A percentile compares a stretch with the other conserved stretches of the same genome.
Evolutionary conservation across 257 asterid species (phyloP).

Genomic region (Solanum boliviense): DNA sequence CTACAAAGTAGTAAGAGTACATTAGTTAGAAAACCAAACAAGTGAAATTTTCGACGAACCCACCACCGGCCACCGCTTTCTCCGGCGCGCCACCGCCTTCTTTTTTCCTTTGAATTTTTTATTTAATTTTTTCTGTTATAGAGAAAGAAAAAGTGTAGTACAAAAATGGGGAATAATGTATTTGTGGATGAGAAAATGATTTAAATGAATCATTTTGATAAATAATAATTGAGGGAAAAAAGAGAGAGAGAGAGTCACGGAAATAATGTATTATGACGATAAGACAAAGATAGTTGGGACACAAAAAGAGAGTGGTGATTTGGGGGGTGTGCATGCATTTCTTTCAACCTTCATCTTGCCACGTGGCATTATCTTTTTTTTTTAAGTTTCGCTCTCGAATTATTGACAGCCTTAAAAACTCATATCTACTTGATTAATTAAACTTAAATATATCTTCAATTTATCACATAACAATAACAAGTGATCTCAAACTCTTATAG

Average conservation of each 20-base stretch:
- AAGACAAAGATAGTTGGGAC: not conserved
- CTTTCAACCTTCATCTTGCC: not conserved
- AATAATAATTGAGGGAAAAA: not conserved
- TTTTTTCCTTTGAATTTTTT: not conserved
- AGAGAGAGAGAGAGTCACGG: not conserved
- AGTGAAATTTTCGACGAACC: not conserved
- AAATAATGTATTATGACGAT: not conserved
- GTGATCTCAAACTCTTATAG: not conserved
- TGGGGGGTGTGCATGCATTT: not conserved
- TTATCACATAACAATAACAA: too few species aligned
- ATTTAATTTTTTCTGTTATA: not conserved
- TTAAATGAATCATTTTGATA: not conserved
- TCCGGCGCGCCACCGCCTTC: not conserved
- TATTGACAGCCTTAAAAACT: rapidly evolving
- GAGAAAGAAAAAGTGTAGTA: not conserved
- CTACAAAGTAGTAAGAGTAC: not conserved
- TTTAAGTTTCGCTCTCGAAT: too few species aligned
- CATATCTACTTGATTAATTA: too few species aligned
- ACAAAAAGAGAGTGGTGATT: not conserved
- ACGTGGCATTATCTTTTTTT: not conserved
- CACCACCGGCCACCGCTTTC: not conserved
- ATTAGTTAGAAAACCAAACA: not conserved
- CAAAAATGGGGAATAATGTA: not conserved
- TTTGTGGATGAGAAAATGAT: not conserved
- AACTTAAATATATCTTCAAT: too few species aligned